Conservation (phyloP, 805 yeast genomes). For the Metschnikowia corniflorae region DNA sequence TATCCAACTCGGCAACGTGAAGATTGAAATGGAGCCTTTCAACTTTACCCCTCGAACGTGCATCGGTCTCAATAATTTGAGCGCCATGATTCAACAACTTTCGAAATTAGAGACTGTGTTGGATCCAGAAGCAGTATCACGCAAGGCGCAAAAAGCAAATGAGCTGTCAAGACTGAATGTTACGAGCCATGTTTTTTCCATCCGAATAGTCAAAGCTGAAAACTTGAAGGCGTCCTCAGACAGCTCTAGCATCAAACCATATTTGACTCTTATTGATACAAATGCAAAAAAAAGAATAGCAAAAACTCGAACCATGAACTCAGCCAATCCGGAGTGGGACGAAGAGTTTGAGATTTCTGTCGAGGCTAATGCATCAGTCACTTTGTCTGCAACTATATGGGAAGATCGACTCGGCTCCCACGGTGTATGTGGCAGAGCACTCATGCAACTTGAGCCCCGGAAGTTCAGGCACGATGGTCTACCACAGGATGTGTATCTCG, state of each 20-base stretch:
- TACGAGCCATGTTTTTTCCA: constrained; percentile 55
- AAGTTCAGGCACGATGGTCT: constrained; percentile 64
- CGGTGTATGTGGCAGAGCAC: constrained; percentile 62
- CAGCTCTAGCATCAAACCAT: constrained; percentile 48
- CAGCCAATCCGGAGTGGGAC: constrained; percentile 77
- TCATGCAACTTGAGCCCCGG: constrained; percentile 57
- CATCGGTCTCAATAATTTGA: constrained; percentile 69
- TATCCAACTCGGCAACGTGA: constrained; percentile 33
- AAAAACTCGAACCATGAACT: constrained; percentile 61
- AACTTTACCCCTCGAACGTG: constrained; percentile 61
- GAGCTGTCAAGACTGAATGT: constrained; percentile 28
- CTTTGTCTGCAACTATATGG: constrained; percentile 66
- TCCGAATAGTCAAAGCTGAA: constrained; percentile 62
- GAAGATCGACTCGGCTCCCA: constrained; percentile 56
- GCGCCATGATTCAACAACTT: constrained; percentile 46
- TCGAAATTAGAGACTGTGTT: constrained; percentile 52
- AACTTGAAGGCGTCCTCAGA: constrained; percentile 37
- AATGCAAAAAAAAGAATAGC: constrained; percentile 53
- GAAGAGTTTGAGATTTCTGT: constrained; percentile 69
- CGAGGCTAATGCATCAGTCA: constrained; percentile 38
- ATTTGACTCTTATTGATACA: constrained; percentile 61
- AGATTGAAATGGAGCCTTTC: constrained; percentile 47
- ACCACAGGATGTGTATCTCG: constrained; percentile 56
- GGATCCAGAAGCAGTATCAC: constrained; percentile 56
- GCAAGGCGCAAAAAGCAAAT: constrained; percentile 34